Evolutionary conservation across 1,284 basidiomycete genomes (phyloP), one percentile per base, ranked within the genome.

Genomic region (Moesziomyces globuligerus): DNA sequence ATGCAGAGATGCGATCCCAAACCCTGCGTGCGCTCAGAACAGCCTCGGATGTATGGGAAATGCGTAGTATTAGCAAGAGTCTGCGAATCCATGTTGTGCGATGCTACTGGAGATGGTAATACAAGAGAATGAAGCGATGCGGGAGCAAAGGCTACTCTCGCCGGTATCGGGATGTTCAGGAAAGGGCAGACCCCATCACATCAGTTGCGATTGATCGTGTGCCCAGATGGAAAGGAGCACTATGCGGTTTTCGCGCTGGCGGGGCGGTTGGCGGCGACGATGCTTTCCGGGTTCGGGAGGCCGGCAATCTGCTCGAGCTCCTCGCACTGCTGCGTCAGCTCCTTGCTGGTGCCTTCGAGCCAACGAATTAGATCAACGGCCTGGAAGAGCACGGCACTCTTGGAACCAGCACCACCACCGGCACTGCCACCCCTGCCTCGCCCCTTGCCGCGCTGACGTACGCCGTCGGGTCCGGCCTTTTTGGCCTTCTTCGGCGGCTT

Each of bases 341-440:
- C 57, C 21, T 56, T 58, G 48, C 78, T 80, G 41, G 72, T 76
- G 7, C 59, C 75, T 6, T 81, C 68, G 10, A 82, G 54, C 80
- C 80, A 82, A 25, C 68, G 53, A 34, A 82, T 71, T 40, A 82
- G 54, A 47, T 82, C 80, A 10, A 82, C 77, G 15, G 79, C 77
- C 48, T 81, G 79, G 59, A 81, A 81, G 10, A 81, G 67, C 13
- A 81, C 80, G 0, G 80, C 80, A 36, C 73, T 75, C 57, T 81
- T 81, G 39, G 66, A 72, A 0, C 80, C 80, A 6, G 76, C 78
- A 8, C 76, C 76, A 23, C 79, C 80, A 25, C 77, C 76, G 8
- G 80, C 80, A 41, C 72, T 75, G 7, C 79, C 79, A 13, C 79
- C 79, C 7, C 79, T 66, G 6, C 79, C 79, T 20, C 79, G 50